phyloP scores from a whole-genome alignment of 495 filamentous ascomycete species.

The Tetracladium marchalianum region DNA sequence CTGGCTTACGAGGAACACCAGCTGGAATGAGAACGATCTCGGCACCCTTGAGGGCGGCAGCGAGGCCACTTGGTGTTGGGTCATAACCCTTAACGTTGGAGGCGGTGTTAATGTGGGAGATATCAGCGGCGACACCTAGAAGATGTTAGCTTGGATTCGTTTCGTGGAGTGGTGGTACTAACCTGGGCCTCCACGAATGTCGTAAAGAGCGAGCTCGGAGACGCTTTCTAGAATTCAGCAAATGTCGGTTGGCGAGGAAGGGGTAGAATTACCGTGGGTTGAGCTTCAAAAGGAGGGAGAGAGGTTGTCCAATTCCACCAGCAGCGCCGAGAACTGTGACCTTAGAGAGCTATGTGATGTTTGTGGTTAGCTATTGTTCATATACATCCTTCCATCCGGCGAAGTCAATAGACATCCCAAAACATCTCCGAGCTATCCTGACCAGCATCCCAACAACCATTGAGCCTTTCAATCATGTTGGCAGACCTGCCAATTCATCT shows the following conservation, averaged over 20 bases:
- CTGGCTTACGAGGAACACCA: conserved; percentile 97
- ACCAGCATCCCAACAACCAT: neutral
- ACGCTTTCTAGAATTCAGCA: conserved; percentile 29
- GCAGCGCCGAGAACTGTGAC: conserved; percentile 92
- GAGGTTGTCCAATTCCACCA: conserved; percentile 95
- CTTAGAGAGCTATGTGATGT: conserved; percentile 67
- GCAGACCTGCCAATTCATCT: too few relatives aligned
- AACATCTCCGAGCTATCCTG: conserved; percentile 13
- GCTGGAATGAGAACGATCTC: conserved; percentile 97
- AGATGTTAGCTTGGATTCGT: conserved; percentile 9
- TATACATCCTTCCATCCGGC: neutral
- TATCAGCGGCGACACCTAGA: conserved; percentile 91
- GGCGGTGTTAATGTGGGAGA: conserved; percentile 98
- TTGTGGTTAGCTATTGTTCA: conserved; percentile 25
- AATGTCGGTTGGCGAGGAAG: neutral
- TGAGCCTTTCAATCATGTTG: too few relatives aligned
- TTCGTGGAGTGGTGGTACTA: conserved; percentile 23
- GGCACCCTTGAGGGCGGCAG: conserved; percentile 66
- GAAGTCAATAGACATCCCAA: conserved; percentile 3
- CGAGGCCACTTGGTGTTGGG: conserved; percentile 63
- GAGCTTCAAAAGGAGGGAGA: conserved; percentile 95
- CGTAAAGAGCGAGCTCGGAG: conserved; percentile 88
- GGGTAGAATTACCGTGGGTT: conserved; percentile 53
- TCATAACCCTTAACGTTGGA: conserved; percentile 86
- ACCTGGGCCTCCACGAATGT: conserved; percentile 93